Base-by-base conservation (phyloP, 2,329 filamentous ascomycete species). In the Colletotrichum agaves region DNA sequence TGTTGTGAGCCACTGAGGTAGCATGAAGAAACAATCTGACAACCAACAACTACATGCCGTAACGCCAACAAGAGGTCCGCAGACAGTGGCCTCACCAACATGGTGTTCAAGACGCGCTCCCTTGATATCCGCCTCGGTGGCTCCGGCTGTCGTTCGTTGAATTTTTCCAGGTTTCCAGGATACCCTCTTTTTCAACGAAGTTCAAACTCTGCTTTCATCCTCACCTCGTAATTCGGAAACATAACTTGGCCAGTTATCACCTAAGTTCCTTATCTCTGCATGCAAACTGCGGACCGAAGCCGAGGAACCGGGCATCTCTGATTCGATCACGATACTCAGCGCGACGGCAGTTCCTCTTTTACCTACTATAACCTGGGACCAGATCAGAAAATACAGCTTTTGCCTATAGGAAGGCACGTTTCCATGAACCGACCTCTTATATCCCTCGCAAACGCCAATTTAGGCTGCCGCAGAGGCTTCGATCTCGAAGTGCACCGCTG, bases 261-360 rank as follows among this genome's bases (percentile, higher is more conserved):
- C 33, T 8, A 17, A 17, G 1, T 31, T 1, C 5, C 7, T 7
- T 12, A n/a, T 15, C 27, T 33, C 27, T 17, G 27, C 13, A 52
- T 52, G 5, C 27, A 52, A 12, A 52, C 23, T 33, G 27, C 27
- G 47, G 46, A 11, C 27, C 47, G 47, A 7, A 37, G 3, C 35
- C 35, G 35, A 37, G 5, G 35, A 15, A 37, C 13, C 13, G n/a
- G 46, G n/a, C 46, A 31, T 49, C 46, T 49, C 31, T 27, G 12
- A 31, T 49, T 49, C 11, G 35, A 21, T n/a, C 43, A 60, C 60
- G 46, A 60, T 44, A 17, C 21, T 46, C 15, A 35, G 62, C 10
- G 37, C 55, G 21, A 37, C 53, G 53, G 53, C 44, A 10, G 53
- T 56, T 37, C 39, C 12, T 15, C 46, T 59, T 13, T 7, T 33